Conservation (phyloP, 192 early-diverging fungal species). For the Obelidium mucronatum region DNA sequence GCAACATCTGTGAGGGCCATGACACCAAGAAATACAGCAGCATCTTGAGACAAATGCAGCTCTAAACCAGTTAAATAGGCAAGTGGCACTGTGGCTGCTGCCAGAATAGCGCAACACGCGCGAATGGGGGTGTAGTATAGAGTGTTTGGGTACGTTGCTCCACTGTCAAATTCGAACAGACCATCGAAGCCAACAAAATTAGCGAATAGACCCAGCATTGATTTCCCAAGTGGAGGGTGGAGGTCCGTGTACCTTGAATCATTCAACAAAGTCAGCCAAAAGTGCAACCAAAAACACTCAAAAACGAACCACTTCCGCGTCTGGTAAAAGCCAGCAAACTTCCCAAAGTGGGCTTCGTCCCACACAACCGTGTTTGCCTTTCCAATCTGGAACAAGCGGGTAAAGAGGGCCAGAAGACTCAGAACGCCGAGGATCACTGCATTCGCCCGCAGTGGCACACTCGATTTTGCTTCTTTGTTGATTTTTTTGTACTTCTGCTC, state of each 20-base stretch:
- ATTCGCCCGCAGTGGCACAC: neutral
- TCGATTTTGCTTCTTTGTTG: neutral
- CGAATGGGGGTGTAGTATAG: constrained; percentile 91
- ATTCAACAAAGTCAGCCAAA: no score
- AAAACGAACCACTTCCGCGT: constrained; percentile 73
- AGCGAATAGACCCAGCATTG: constrained; percentile 87
- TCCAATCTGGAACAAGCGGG: constrained; percentile 24
- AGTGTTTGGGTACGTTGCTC: constrained; percentile 73
- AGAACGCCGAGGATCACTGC: neutral
- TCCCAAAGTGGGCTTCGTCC: constrained; percentile 73
- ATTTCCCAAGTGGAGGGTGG: constrained; percentile 97
- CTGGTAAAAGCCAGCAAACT: constrained; percentile 94
- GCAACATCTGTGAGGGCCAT: constrained; percentile 84
- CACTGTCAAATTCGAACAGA: constrained; percentile 82
- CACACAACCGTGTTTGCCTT: constrained; percentile 31
- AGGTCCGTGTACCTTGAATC: constrained; percentile 88
- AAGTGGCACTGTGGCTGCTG: constrained; percentile 83
- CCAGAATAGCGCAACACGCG: constrained; percentile 85
- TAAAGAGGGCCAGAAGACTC: constrained; percentile 11
- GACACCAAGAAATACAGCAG: constrained; percentile 74
- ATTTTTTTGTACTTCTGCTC: neutral
- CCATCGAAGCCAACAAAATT: constrained; percentile 86
- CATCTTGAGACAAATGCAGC: constrained; percentile 70
- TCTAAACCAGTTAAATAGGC: constrained; percentile 87
- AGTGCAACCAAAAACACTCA: no score